phyloP scores from a whole-genome alignment of 2,329 filamentous ascomycete genomes.

The Trichoderma sp. region DNA sequence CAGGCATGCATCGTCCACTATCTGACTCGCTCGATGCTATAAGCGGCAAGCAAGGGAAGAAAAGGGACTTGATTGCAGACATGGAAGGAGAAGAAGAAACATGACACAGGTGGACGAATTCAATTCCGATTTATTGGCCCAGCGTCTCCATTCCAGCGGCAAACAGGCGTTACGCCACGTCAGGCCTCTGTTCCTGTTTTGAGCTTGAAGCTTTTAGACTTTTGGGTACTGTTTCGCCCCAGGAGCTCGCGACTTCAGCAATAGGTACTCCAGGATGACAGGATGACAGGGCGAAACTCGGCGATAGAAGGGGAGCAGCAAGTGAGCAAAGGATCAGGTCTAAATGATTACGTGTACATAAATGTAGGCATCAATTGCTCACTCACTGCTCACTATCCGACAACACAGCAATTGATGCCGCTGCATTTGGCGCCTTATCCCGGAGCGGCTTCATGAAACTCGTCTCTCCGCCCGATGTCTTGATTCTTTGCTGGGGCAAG shows the following conservation, averaged over 20 bases:
- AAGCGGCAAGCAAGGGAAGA: background rate
- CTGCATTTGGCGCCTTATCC: background rate
- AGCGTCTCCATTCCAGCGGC: constrained; percentile 1
- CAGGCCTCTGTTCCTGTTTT: constrained; percentile 9
- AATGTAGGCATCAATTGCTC: background rate
- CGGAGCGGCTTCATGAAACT: background rate
- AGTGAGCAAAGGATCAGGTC: background rate
- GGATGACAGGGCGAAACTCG: background rate
- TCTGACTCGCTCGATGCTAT: background rate
- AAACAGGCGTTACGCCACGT: constrained; percentile 7
- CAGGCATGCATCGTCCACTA: background rate
- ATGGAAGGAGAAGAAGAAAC: background rate
- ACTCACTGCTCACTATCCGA: background rate
- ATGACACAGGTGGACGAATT: background rate
- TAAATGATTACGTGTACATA: background rate
- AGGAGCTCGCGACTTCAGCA: background rate
- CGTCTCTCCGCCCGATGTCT: background rate
- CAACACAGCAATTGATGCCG: background rate
- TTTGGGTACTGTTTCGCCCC: background rate
- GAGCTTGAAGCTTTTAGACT: background rate
- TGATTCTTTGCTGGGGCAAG: background rate
- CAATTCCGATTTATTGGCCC: background rate
- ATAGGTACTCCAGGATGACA: background rate
- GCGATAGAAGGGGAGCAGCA: background rate
- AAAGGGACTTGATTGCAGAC: background rate